Base-by-base conservation (phyloP, 129 eudicot genomes). In the Arctium minus region DNA sequence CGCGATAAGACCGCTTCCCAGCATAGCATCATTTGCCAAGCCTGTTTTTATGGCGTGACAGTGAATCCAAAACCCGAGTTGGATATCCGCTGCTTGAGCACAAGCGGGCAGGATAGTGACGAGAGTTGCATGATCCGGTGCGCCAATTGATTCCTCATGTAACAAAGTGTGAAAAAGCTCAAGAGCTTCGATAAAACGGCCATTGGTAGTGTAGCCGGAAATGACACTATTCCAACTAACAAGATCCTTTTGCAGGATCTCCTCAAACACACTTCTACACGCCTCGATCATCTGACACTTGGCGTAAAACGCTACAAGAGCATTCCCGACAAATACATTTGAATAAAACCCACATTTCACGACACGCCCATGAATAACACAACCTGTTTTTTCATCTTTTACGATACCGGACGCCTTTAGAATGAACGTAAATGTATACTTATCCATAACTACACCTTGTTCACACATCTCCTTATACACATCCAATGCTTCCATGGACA, bases 91-190 rank as follows among this genome's bases (percentile, higher is more conserved):
- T 60, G 71, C 80, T 86, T 89, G 89, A 69, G 88, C 88, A 86
- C 89, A 86, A 89, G 92, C 89, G 15, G 92, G 92, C 27, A 89
- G 85, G 36, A 89, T 78, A 39, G 86, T 56, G 37, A 89, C 92
- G 29, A 89, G 77, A 35, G 88, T 89, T 38, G 92, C 89, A 38
- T 73, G 81, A 48, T 89, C 88, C 0, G 89, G 92, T 33, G 11
- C 4, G 77, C 33, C n/a, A 46, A 35, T 22, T 10, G 37, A 77
- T 5, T 81, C 72, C 17, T 53, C 80, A 13, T 50, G 65, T 32
- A 86, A 39, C 71, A 86, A 73, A 22, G 46, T 36, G 81, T 72
- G 89, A 30, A 89, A 86, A 56, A 89, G 84, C 46, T 76, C 81
- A 36, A 89, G 76, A 38, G 92, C 92, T 86, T 86, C 85, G 27